Conservation (phyloP, 306 rosid genomes). For the Cicer judaicum region DNA sequence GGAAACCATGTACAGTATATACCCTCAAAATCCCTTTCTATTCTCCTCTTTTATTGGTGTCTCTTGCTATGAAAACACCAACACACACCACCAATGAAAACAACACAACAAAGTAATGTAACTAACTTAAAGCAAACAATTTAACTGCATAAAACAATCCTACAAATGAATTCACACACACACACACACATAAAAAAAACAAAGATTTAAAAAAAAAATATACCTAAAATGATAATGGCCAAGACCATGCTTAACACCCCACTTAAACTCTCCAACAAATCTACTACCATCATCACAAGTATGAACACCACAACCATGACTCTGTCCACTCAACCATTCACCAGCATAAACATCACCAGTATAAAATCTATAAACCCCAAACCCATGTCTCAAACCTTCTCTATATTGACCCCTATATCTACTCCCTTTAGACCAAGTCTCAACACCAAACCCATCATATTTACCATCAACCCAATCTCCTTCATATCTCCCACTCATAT, state of each 20-base stretch:
- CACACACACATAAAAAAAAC: neutral
- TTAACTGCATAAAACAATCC: neutral
- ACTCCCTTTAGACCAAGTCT: conserved; percentile 87
- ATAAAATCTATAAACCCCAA: conserved; percentile 78
- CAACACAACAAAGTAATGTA: neutral
- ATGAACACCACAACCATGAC: conserved; percentile 86
- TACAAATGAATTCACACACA: neutral
- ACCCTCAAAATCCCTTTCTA: neutral
- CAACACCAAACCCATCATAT: conserved; percentile 86
- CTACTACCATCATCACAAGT: conserved; percentile 84
- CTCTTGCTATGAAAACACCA: neutral
- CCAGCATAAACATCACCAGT: conserved; percentile 89
- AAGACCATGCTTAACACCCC: conserved; percentile 90
- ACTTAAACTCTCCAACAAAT: conserved; percentile 84
- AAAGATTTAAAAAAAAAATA: neutral
- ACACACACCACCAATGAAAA: conserved; percentile 5
- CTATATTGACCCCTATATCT: conserved; percentile 77
- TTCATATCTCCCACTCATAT: conserved; percentile 82
- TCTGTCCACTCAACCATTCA: conserved; percentile 87
- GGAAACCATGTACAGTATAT: conserved; percentile 2
- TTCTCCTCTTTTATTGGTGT: neutral
- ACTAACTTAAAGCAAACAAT: neutral
- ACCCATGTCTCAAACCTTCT: conserved; percentile 78
- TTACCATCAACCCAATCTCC: conserved; percentile 91
- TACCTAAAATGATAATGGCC: conserved; percentile 95